Percentiles rank a stretch among this genome's conserved stretches.
phyloP scores from a whole-genome alignment of 345 rosid species.

The Acer negundo region DNA sequence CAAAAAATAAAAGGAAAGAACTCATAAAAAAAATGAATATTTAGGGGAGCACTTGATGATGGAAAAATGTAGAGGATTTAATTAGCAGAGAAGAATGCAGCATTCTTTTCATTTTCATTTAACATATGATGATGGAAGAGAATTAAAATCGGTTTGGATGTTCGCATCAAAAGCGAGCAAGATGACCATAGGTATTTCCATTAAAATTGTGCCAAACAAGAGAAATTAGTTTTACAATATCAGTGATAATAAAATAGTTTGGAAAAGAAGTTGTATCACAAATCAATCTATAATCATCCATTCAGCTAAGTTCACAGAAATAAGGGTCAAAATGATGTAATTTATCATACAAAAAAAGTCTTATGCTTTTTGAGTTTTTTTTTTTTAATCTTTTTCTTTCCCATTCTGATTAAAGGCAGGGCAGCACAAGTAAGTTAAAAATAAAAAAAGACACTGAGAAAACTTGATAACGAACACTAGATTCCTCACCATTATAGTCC shows the following conservation, averaged over 20 bases:
- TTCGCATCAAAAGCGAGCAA: conserved; percentile 20
- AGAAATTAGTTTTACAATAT: not conserved
- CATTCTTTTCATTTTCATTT: conserved; percentile 7
- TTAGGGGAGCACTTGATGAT: conserved; percentile 20
- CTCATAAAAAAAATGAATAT: conserved; percentile 19
- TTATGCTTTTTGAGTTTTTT: not conserved
- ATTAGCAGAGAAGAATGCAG: not conserved
- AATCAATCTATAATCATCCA: not conserved
- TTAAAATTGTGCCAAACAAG: conserved; percentile 18
- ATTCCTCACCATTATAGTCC: conserved; percentile 1
- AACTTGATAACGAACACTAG: conserved; percentile 1
- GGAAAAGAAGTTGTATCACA: not conserved
- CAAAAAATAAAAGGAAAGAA: conserved; percentile 25
- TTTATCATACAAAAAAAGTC: not conserved
- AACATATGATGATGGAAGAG: not conserved
- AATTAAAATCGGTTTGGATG: not conserved
- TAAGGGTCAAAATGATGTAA: not conserved
- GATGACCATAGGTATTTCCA: conserved; percentile 10
- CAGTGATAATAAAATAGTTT: not conserved
- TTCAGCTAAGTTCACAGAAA: not conserved
- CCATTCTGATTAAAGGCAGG: not conserved
- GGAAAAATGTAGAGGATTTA: not conserved
- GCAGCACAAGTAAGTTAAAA: not conserved
- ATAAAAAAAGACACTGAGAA: not conserved
- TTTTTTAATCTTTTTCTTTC: not conserved